Conservation (phyloP, 2,329 filamentous ascomycete species). For the Cladophialophora exuberans region DNA sequence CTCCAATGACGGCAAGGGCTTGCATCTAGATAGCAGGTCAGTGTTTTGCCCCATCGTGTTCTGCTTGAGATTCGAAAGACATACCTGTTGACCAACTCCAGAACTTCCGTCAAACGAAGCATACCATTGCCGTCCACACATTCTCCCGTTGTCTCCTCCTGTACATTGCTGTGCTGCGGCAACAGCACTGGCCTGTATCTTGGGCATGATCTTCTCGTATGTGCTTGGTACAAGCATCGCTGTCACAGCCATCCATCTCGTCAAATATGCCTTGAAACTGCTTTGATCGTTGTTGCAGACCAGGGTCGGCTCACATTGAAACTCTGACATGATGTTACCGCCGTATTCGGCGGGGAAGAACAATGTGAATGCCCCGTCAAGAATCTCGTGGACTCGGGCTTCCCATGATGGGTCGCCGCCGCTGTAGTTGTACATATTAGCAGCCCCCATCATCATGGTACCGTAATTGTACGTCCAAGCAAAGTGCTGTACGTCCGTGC, state of each 20-base stretch:
- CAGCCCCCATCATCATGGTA: conserved; percentile 62
- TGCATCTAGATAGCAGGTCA: conserved; percentile 53
- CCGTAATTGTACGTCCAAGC: conserved; percentile 71
- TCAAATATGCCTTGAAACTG: conserved; percentile 72
- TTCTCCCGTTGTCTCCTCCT: conserved; percentile 59
- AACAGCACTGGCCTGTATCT: conserved; percentile 60
- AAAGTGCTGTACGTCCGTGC: conserved; percentile 61
- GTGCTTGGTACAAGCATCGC: conserved; percentile 67
- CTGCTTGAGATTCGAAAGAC: not conserved
- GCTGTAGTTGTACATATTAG: conserved; percentile 70
- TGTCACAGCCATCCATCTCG: conserved; percentile 66
- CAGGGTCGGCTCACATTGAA: conserved; percentile 63
- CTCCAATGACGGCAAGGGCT: conserved; percentile 66
- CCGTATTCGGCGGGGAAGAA: conserved; percentile 55
- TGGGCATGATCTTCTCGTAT: conserved; percentile 57
- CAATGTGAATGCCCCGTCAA: conserved; percentile 49
- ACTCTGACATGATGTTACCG: conserved; percentile 65
- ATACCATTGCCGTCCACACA: conserved; percentile 69
- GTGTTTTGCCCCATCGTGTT: not conserved
- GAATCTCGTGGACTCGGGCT: conserved; percentile 57
- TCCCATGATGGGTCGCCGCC: conserved; percentile 60
- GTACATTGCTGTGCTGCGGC: conserved; percentile 67
- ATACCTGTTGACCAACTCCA: conserved; percentile 66
- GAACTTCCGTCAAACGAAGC: conserved; percentile 59
- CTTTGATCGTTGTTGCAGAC: conserved; percentile 73